A percentile compares a stretch with the other conserved stretches of the same genome.
Conservation (phyloP, 73 alveolate genomes). For the Paramecium pentaurelia region DNA sequence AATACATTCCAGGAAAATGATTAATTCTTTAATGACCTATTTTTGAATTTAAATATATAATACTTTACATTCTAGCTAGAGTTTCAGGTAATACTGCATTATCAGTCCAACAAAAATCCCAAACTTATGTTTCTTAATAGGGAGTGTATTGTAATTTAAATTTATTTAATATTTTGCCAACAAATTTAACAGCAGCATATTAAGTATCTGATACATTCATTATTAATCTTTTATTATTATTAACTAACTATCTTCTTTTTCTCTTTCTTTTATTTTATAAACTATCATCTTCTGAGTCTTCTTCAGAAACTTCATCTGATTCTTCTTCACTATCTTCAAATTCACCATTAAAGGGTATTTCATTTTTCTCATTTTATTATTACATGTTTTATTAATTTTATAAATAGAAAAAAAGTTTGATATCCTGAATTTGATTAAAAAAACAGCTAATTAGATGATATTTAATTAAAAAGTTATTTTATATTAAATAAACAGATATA, state of each 20-base stretch:
- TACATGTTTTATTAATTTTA: not conserved
- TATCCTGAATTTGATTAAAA: not conserved
- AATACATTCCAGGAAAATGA: slow-evolving; percentile 87
- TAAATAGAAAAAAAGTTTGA: not conserved
- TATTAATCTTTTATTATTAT: not conserved
- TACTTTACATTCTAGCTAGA: slow-evolving; percentile 67
- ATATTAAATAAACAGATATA: not conserved
- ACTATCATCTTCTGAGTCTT: not conserved
- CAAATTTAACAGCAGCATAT: slow-evolving; percentile 61
- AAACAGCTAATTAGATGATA: not conserved
- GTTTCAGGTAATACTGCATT: slow-evolving; percentile 64
- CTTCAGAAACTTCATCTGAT: not conserved
- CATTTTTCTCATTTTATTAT: not conserved
- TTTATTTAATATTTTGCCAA: slow-evolving; percentile 46
- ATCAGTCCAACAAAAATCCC: slow-evolving; percentile 74
- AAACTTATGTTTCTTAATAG: slow-evolving; percentile 61
- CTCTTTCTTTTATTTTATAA: not conserved
- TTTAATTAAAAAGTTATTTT: not conserved
- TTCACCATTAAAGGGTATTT: slow-evolving; percentile 38
- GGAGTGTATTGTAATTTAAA: slow-evolving; percentile 52
- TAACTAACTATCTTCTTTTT: not conserved
- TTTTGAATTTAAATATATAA: not conserved
- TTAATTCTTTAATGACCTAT: slow-evolving; percentile 74
- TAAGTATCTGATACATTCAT: slow-evolving; percentile 56
- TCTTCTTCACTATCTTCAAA: slow-evolving; percentile 30